Evolutionary conservation across 192 early-diverging fungal genomes (phyloP), one percentile per base, ranked within the genome.

Genomic region (Glomus cerebriforme): DNA sequence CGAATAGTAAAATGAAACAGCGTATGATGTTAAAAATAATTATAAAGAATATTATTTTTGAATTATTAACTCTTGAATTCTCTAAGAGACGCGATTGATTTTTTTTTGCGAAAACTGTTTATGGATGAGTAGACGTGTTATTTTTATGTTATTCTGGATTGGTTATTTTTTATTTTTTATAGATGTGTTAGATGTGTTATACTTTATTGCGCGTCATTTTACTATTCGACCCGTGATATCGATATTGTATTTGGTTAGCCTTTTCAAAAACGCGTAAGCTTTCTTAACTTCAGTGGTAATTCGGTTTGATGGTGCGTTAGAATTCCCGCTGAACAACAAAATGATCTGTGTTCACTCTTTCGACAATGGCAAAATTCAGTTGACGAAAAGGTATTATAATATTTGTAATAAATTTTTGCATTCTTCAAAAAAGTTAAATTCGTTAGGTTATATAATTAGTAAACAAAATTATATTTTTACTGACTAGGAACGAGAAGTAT

Each of bases 401-500:
- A 32, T n/a, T 68, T 22, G 15, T 8, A 7, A 43, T 69, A 39
- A 22, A 22, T 39, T 4, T 12, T 71, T 47, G 24, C 7, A 1
- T n/a, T 29, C 8, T 9, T 26, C 2, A 27, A 19, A 37, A 13
- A 37, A 22, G 27, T 34, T 19, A 5, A 29, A 7, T 37, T 37
- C n/a, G n/a, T n/a, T n/a, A n/a, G n/a, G n/a, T n/a, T n/a, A n/a
- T n/a, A n/a, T n/a, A n/a, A n/a, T n/a, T n/a, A n/a, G n/a, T n/a
- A n/a, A n/a, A n/a, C n/a, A n/a, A n/a, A 13, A 43, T 71, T 26
- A 39, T 71, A 26, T 45, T 45, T 45, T 12, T 47, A 27, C 15
- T 72, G 22, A 65, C 13, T 79, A 86, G 85, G 83, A 85, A 75
- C 73, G 76, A 15, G 63, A 76, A 15, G 13, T 79, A 17, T 79